A percentile compares a stretch with the other conserved stretches of the same genome.
Conservation (phyloP, 352 stramenopile genomes). For the Globisporangium abappressorium region DNA sequence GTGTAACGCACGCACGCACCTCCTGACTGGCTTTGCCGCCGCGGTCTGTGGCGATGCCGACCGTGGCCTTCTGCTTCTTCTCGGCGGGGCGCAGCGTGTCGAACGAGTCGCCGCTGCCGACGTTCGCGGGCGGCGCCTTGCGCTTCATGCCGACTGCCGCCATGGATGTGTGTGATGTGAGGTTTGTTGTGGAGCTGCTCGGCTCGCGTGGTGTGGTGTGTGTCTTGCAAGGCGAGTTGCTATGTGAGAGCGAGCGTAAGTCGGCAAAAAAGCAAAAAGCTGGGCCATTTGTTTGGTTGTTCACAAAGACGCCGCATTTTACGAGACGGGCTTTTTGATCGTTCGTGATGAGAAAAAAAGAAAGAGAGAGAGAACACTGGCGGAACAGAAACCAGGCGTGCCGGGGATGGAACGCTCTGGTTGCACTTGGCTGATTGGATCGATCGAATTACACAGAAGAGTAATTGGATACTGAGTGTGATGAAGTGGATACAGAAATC, state of each 20-base stretch:
- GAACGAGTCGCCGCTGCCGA: slow-evolving; percentile 18
- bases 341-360: slow-evolving; percentile 5
- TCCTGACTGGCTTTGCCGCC: slow-evolving; percentile 75
- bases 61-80: slow-evolving; percentile 44
- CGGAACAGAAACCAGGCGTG: background rate
- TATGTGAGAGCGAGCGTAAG: slow-evolving; percentile 1
- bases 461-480: background rate
- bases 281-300: background rate
- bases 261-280: background rate
- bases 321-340: background rate
- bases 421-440: background rate
- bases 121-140: slow-evolving; percentile 25
- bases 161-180: background rate
- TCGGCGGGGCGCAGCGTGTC: slow-evolving; percentile 14
- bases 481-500: background rate
- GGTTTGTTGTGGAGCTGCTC: background rate
- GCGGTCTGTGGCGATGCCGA: slow-evolving; percentile 67
- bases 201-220: slow-evolving; percentile 7
- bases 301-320: slow-evolving; percentile 11
- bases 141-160: slow-evolving; percentile 29
- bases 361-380: background rate
- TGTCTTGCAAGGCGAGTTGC: slow-evolving; percentile 3
- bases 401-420: background rate
- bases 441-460: background rate
- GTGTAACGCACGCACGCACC: slow-evolving; percentile 26